Evolutionary conservation across 2,329 filamentous ascomycete species (phyloP).

Genomic region (Thelonectria discophora): DNA sequence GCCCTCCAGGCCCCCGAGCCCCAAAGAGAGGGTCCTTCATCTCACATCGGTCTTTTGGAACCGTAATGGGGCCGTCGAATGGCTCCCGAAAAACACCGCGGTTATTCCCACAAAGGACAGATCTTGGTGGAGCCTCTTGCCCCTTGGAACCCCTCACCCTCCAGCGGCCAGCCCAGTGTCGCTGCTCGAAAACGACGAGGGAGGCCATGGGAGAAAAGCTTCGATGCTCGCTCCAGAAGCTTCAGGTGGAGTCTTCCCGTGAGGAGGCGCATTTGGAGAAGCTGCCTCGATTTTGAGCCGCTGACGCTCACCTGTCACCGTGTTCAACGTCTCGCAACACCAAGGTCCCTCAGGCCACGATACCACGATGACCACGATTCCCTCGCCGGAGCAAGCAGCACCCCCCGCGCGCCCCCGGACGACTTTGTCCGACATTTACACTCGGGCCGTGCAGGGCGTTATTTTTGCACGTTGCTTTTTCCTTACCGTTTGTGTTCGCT

Average conservation of each 20-base stretch:
- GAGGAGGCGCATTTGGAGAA: conserved; percentile 44
- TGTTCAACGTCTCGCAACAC: conserved; percentile 25
- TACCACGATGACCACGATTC: conserved; percentile 15
- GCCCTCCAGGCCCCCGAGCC: too few species aligned
- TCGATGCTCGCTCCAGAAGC: conserved; percentile 44
- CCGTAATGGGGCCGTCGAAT: conserved; percentile 38
- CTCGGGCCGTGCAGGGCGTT: conserved; percentile 22
- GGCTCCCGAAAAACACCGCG: conserved; percentile 40
- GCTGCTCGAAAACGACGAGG: conserved; percentile 36
- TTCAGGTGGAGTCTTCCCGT: conserved; percentile 43
- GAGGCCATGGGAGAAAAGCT: conserved; percentile 40
- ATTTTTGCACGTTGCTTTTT: conserved; percentile 8
- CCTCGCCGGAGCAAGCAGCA: background rate
- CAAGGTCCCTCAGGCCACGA: conserved; percentile 20
- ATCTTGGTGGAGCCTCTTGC: conserved; percentile 40
- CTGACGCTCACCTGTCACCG: conserved; percentile 36
- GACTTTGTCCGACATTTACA: conserved; percentile 19
- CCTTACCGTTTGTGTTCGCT: conserved; percentile 4
- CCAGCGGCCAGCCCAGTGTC: conserved; percentile 37
- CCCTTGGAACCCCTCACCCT: conserved; percentile 42
- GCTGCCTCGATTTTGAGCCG: conserved; percentile 37
- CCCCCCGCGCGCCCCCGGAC: conserved; percentile 9
- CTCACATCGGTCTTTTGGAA: conserved; percentile 30
- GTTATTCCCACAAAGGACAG: conserved; percentile 41
- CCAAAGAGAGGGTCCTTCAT: conserved; percentile 33